These are phyloP conservation scores for Lipomyces yamadae DNA, from an alignment of 805 yeast genomes.

Conservation along the genomic window DNA sequence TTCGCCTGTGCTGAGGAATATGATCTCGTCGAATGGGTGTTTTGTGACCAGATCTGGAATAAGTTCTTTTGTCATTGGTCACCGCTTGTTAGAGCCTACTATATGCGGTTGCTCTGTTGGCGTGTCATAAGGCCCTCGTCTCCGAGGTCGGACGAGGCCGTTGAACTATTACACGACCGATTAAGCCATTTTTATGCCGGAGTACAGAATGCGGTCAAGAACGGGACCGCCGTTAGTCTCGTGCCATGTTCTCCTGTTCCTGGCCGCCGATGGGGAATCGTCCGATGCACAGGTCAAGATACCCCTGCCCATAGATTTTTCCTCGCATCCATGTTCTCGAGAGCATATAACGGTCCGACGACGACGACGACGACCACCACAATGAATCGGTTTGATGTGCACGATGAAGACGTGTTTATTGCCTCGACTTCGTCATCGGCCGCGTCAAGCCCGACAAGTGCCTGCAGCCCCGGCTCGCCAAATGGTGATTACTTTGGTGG, in stretches of 20 bases:
- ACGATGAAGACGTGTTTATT: slow-evolving; percentile 35
- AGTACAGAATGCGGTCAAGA: slow-evolving; percentile 10
- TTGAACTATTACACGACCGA: slow-evolving; percentile 11
- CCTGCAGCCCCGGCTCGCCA: neutral
- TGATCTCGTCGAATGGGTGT: slow-evolving; percentile 54
- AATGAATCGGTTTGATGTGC: slow-evolving; percentile 33
- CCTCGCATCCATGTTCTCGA: slow-evolving; percentile 19
- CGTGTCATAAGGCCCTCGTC: slow-evolving; percentile 50
- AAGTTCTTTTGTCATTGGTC: slow-evolving; percentile 76
- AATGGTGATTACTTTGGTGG: neutral
- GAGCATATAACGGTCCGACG: neutral
- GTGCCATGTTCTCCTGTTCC: slow-evolving; percentile 30
- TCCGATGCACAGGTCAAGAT: slow-evolving; percentile 29
- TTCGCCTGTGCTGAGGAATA: slow-evolving; percentile 51
- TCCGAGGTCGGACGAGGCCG: slow-evolving; percentile 23
- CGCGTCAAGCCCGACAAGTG: neutral
- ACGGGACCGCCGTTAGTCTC: slow-evolving; percentile 12
- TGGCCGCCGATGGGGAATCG: slow-evolving; percentile 31
- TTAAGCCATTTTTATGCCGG: slow-evolving; percentile 6
- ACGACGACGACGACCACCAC: neutral
- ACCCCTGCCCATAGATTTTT: slow-evolving; percentile 31
- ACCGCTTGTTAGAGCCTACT: slow-evolving; percentile 74
- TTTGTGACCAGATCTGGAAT: slow-evolving; percentile 57
- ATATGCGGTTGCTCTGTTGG: slow-evolving; percentile 70
- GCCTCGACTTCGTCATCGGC: slow-evolving; percentile 11